These are phyloP conservation scores for Ascochyta fabae DNA, from an alignment of 2,329 filamentous ascomycete species.

Conservation along the genomic window DNA sequence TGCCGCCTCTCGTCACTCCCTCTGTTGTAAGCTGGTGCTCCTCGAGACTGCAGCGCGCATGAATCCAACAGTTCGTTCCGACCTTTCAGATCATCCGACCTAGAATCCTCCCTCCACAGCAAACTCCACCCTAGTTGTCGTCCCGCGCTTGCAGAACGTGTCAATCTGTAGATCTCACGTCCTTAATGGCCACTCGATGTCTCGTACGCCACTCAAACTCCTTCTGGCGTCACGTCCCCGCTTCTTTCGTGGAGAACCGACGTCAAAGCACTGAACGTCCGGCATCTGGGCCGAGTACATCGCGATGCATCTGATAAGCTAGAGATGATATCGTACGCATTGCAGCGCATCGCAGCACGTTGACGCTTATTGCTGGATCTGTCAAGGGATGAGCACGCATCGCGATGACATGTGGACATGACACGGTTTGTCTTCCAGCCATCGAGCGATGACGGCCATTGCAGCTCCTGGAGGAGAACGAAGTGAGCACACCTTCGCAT, in stretches of 20 bases:
- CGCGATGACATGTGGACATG: neutral
- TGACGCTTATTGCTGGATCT: neutral
- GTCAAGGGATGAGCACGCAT: neutral
- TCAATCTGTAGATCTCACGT: constrained; percentile 24
- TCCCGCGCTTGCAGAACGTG: constrained; percentile 20
- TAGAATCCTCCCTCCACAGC: constrained; percentile 8
- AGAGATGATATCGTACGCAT: neutral
- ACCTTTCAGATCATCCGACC: constrained; percentile 8
- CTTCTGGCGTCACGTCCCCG: constrained; percentile 15
- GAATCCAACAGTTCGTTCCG: neutral
- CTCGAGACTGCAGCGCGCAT: neutral
- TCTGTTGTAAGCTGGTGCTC: neutral
- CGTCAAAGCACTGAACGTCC: constrained; percentile 15
- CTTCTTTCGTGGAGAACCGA: constrained; percentile 17
- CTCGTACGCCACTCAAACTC: neutral
- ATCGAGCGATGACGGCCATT: neutral
- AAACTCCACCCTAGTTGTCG: constrained; percentile 1
- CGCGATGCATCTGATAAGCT: constrained; percentile 9
- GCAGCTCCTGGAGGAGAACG: neutral
- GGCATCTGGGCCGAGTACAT: constrained; percentile 10
- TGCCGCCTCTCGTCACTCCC: neutral
- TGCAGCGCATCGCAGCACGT: neutral
- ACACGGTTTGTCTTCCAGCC: neutral
- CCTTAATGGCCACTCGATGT: constrained; percentile 2
- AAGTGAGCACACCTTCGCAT: neutral